Conservation (phyloP, 2,329 filamentous ascomycete species). For the Sphaceloma murrayae region DNA sequence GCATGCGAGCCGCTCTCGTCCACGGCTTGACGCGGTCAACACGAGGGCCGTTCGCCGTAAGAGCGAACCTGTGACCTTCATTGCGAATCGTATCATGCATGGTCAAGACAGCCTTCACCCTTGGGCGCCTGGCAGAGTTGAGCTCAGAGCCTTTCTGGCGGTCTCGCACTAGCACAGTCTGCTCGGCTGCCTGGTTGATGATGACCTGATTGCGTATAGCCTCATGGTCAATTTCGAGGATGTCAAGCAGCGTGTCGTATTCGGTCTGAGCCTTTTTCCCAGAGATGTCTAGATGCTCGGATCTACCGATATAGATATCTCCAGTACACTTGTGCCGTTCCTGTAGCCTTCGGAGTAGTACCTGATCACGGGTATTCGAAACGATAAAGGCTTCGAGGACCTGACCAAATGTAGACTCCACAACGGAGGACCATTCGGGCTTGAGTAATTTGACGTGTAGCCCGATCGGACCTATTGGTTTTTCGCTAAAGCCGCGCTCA, state of each 20-base stretch:
- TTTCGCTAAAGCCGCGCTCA: constrained; percentile 59
- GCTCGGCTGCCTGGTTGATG: constrained; percentile 74
- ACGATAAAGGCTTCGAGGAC: constrained; percentile 72
- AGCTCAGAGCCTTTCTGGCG: constrained; percentile 56
- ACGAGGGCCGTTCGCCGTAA: constrained; percentile 38
- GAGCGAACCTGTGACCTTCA: constrained; percentile 52
- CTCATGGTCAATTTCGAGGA: constrained; percentile 72
- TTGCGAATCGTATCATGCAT: constrained; percentile 51
- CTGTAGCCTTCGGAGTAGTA: constrained; percentile 58
- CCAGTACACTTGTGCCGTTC: constrained; percentile 44
- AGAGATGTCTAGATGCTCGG: constrained; percentile 46
- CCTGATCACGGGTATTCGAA: constrained; percentile 63
- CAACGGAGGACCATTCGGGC: constrained; percentile 70
- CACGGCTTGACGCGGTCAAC: constrained; percentile 46
- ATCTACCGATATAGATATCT: constrained; percentile 54
- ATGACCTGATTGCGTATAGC: constrained; percentile 72
- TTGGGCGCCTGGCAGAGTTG: constrained; percentile 59
- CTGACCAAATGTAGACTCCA: constrained; percentile 68
- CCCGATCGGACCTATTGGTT: constrained; percentile 77
- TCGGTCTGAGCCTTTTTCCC: constrained; percentile 63
- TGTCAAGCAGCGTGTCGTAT: constrained; percentile 69
- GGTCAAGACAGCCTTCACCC: constrained; percentile 64
- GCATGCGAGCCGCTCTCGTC: constrained; percentile 50
- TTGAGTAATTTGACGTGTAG: constrained; percentile 65
- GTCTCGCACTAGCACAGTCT: constrained; percentile 65